Evolutionary conservation across 176 grass and related monocot species (phyloP).

Genomic region (Aegilops sharonensis): DNA sequence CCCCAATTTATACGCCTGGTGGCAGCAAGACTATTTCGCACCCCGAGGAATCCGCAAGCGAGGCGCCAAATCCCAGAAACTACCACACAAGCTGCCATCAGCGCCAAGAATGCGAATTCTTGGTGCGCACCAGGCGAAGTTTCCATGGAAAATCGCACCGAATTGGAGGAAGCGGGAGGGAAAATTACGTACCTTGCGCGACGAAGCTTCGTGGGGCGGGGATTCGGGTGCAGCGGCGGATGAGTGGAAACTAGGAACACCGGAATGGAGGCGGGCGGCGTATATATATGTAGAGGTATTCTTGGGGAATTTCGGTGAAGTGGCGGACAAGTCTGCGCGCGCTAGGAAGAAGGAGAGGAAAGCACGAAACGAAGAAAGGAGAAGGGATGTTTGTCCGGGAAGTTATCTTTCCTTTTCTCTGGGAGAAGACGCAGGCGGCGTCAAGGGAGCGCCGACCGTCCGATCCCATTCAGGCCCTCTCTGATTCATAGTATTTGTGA

Average conservation of each 20-base stretch:
- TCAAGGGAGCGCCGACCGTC: no score
- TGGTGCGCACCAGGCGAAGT: background rate
- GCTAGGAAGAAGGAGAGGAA: conserved; percentile 15
- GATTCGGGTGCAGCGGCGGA: background rate
- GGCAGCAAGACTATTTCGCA: background rate
- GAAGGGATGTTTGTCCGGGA: background rate
- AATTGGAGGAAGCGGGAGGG: background rate
- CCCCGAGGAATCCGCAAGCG: background rate
- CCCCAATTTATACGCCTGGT: conserved; percentile 29
- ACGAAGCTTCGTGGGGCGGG: conserved; percentile 4
- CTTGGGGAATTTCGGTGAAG: conserved; percentile 33
- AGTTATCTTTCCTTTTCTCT: background rate
- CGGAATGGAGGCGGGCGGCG: background rate
- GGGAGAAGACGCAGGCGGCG: no score
- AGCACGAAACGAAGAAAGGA: conserved; percentile 6
- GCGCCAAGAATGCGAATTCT: background rate
- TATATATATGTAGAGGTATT: background rate
- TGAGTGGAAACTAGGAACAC: conserved; percentile 15
- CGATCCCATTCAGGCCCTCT: no score
- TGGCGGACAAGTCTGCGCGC: conserved; percentile 32
- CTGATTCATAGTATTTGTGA: no score
- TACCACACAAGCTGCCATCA: background rate
- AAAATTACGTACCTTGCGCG: conserved; percentile 27
- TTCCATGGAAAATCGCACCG: background rate
- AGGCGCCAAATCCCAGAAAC: conserved; percentile 23